phyloP scores from a whole-genome alignment of 768 basidiomycete genomes.

The Kwoniella heveanensis region DNA sequence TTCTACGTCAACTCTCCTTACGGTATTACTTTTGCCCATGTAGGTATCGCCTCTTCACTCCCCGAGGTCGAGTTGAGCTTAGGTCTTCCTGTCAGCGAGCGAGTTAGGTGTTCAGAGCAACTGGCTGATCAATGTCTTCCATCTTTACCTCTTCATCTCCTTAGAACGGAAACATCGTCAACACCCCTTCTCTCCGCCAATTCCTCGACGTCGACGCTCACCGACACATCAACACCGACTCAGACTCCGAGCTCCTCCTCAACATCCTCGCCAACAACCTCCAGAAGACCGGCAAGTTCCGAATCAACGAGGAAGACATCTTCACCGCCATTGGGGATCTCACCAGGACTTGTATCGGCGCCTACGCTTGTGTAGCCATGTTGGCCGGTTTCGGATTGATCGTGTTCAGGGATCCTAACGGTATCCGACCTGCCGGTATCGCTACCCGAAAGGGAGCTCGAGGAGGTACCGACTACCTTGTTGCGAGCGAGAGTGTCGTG shows the following conservation, averaged over 20 bases:
- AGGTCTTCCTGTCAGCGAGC: too few relatives aligned
- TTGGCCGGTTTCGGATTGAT: constrained; percentile 97
- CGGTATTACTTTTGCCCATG: constrained; percentile 96
- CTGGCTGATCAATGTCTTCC: constrained; percentile 21
- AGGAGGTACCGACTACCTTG: constrained; percentile 79
- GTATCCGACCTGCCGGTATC: constrained; percentile 90
- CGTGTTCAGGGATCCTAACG: constrained; percentile 96
- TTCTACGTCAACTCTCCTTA: constrained; percentile 99
- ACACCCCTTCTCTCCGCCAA: constrained; percentile 79
- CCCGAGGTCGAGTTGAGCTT: not conserved
- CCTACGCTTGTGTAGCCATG: constrained; percentile 98
- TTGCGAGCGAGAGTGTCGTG: constrained; percentile 93
- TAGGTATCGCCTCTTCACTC: constrained; percentile 50
- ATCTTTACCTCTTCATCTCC: too few relatives aligned
- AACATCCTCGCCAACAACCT: constrained; percentile 98
- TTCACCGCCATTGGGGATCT: constrained; percentile 89
- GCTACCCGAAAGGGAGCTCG: constrained; percentile 63
- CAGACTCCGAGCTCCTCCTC: constrained; percentile 93
- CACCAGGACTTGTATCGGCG: constrained; percentile 85
- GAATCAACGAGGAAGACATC: constrained; percentile 99
- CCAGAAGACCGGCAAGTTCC: constrained; percentile 97
- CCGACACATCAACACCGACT: constrained; percentile 97
- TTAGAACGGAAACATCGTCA: constrained; percentile 99
- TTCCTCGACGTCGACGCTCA: constrained; percentile 96
- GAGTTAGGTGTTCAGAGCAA: too few relatives aligned